These are phyloP conservation scores for Ensete ventricosum DNA, from an alignment of 176 grass and related monocot species.

Conservation along the genomic window DNA sequence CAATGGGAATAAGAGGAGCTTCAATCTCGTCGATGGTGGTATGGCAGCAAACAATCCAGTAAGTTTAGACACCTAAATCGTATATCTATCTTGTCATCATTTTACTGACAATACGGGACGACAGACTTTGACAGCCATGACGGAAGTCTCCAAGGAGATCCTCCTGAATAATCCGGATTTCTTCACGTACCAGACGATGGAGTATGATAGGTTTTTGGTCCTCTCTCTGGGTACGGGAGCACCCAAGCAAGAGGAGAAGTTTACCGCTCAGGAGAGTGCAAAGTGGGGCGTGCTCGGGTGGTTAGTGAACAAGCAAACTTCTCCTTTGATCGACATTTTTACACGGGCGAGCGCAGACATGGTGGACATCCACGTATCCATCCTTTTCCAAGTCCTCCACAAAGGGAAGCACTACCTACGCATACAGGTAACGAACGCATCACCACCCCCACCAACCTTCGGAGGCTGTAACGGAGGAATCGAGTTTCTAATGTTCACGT, in stretches of 20 bases:
- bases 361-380: constrained; percentile 58
- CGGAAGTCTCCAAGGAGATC: no score
- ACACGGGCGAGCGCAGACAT: constrained; percentile 49
- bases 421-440: constrained; percentile 37
- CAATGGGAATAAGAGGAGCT: constrained; percentile 9
- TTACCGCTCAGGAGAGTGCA: constrained; percentile 29
- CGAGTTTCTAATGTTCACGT: neutral
- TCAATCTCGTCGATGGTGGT: constrained; percentile 52
- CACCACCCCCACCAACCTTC: no score
- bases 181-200: no score
- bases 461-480: no score
- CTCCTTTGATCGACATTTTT: constrained; percentile 59
- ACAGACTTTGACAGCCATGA: constrained; percentile 54
- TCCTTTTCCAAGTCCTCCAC: constrained; percentile 32
- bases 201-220: constrained; percentile 57
- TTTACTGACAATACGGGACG: no score
- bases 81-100: neutral
- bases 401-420: constrained; percentile 36
- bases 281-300: constrained; percentile 71
- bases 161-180: no score
- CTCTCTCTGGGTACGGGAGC: constrained; percentile 64
- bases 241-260: constrained; percentile 24
- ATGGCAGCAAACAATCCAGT: constrained; percentile 68
- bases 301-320: constrained; percentile 36
- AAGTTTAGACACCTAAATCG: neutral